Evolutionary conservation across 2,329 filamentous ascomycete species (phyloP).

Genomic region (Uncinocarpus reesii): DNA sequence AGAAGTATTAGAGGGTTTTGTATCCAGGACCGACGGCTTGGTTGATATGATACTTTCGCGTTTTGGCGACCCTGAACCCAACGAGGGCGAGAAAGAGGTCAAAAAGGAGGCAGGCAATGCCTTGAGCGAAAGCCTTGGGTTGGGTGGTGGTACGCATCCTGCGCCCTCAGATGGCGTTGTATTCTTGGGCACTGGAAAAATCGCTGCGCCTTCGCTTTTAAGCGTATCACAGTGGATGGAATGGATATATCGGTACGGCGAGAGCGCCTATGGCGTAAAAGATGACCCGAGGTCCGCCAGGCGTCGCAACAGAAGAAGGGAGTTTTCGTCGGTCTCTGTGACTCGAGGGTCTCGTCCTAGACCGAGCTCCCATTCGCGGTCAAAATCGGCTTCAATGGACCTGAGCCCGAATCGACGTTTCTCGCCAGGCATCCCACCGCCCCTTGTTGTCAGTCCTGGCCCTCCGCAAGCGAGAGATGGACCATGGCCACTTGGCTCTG

Average conservation of each 20-base stretch:
- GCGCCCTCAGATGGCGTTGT: conserved; percentile 69
- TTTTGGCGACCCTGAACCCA: conserved; percentile 54
- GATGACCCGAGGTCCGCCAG: conserved; percentile 64
- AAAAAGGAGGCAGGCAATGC: conserved; percentile 21
- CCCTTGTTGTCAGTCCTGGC: conserved; percentile 27
- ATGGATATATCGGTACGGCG: conserved; percentile 72
- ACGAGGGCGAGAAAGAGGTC: conserved; percentile 17
- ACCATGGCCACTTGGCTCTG: neutral
- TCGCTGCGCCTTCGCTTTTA: conserved; percentile 61
- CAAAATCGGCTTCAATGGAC: conserved; percentile 1
- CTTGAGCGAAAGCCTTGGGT: conserved; percentile 46
- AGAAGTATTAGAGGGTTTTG: conserved; percentile 84
- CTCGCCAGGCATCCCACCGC: conserved; percentile 37
- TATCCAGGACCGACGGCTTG: conserved; percentile 67
- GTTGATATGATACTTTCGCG: conserved; percentile 79
- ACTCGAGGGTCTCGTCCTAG: neutral
- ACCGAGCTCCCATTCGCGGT: neutral
- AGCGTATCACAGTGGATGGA: conserved; percentile 79
- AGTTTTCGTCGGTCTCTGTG: conserved; percentile 7
- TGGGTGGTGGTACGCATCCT: conserved; percentile 60
- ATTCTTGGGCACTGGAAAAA: conserved; percentile 67
- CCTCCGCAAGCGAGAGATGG: neutral
- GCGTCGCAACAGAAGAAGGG: conserved; percentile 30
- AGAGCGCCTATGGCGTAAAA: conserved; percentile 71
- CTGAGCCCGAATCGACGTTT: conserved; percentile 14